A percentile compares a stretch with the other conserved stretches of the same genome.
phyloP scores from a whole-genome alignment of 768 basidiomycete genomes.

The Trametes gibbosa region DNA sequence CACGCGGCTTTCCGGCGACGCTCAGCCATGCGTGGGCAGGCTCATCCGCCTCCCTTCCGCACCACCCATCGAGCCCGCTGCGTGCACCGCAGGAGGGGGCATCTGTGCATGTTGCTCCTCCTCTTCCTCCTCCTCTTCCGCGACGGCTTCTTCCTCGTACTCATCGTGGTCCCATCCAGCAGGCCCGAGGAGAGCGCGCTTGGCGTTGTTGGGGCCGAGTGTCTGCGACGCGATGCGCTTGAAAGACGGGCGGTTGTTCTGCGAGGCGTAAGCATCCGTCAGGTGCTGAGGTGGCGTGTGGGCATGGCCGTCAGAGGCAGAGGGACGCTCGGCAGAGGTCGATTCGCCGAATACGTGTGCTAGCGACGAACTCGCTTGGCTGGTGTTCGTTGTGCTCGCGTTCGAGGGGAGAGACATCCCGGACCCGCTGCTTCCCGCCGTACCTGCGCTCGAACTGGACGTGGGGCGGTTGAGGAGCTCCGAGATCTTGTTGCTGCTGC shows the following conservation, averaged over 20 bases:
- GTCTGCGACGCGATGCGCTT: constrained; percentile 75
- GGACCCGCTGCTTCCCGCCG: constrained; percentile 5
- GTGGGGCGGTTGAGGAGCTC: constrained; percentile 33
- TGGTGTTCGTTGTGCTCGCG: constrained; percentile 36
- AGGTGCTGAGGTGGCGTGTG: neutral
- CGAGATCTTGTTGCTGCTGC: constrained; percentile 19
- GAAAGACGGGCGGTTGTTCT: constrained; percentile 53
- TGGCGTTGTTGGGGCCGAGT: constrained; percentile 56
- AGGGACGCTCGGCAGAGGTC: neutral
- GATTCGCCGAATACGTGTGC: constrained; percentile 20
- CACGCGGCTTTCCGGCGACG: too few relatives aligned
- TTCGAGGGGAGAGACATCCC: constrained; percentile 12
- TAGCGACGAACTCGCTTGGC: constrained; percentile 20
- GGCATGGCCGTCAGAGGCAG: neutral
- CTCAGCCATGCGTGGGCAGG: constrained; percentile 5
- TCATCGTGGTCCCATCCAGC: constrained; percentile 33
- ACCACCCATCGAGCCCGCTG: neutral
- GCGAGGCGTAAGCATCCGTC: neutral
- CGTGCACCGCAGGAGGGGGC: neutral
- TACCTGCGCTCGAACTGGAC: constrained; percentile 32
- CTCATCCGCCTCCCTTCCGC: constrained; percentile 4
- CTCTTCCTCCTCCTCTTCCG: constrained; percentile 4
- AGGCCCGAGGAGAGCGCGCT: constrained; percentile 45
- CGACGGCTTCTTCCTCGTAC: constrained; percentile 17
- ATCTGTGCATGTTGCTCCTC: neutral